These are phyloP conservation scores for Tetracladium setigerum DNA, from an alignment of 495 filamentous ascomycete genomes.

Conservation along the genomic window DNA sequence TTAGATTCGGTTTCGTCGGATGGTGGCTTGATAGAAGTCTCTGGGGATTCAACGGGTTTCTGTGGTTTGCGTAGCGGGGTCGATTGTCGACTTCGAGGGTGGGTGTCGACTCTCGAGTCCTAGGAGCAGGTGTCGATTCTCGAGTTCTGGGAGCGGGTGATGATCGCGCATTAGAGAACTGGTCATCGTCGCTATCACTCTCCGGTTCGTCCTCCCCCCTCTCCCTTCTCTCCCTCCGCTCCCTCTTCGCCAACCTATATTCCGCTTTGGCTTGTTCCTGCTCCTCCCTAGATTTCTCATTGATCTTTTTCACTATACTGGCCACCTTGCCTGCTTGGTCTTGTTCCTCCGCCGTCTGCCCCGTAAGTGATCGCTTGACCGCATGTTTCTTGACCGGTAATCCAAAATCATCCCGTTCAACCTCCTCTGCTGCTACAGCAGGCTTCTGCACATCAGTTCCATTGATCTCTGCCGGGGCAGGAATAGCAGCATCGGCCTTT, in stretches of 20 bases:
- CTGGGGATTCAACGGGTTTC: too few species aligned
- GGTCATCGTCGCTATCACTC: too few species aligned
- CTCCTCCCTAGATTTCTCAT: conserved; percentile 22
- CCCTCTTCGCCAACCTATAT: neutral
- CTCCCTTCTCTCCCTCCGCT: neutral
- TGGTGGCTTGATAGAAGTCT: too few species aligned
- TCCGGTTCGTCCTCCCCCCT: too few species aligned
- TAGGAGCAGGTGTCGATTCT: too few species aligned
- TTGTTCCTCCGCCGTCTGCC: conserved; percentile 14
- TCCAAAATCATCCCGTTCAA: conserved; percentile 49
- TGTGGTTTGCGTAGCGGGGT: too few species aligned
- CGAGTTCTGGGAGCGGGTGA: too few species aligned
- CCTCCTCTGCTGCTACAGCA: conserved; percentile 27
- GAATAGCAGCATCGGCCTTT: conserved; percentile 3
- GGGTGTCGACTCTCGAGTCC: too few species aligned
- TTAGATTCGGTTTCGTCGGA: too few species aligned
- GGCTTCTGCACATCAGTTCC: neutral
- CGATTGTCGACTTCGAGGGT: too few species aligned
- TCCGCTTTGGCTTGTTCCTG: conserved; percentile 5
- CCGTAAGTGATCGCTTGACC: conserved; percentile 1
- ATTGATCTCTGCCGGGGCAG: neutral
- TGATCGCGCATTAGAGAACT: too few species aligned
- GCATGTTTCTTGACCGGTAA: conserved; percentile 39
- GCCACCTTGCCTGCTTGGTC: conserved; percentile 11
- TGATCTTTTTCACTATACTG: conserved; percentile 18